A percentile compares a stretch with the other conserved stretches of the same genome.
Conservation (phyloP, 441 rosid species). For the Euphorbia corollata region DNA sequence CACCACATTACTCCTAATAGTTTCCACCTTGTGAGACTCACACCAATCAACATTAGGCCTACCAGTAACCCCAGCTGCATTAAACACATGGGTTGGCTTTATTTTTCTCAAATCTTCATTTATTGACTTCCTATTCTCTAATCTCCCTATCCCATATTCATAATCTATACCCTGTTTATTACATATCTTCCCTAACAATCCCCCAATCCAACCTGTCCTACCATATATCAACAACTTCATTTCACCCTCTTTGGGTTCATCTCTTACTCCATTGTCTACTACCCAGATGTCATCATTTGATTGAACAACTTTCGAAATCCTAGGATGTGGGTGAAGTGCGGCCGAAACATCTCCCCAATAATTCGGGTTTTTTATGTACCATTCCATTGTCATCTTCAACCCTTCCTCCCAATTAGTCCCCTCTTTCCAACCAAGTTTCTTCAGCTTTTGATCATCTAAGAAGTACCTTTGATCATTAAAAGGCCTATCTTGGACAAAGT, state of each 20-base stretch:
- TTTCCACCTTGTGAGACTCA: slow-evolving; percentile 83
- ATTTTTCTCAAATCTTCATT: slow-evolving; percentile 11
- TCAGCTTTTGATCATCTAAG: slow-evolving; percentile 8
- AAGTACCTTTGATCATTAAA: slow-evolving; percentile 11
- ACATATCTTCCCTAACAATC: slow-evolving; percentile 70
- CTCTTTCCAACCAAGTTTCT: slow-evolving; percentile 5
- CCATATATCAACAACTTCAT: slow-evolving; percentile 82
- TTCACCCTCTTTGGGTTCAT: neutral
- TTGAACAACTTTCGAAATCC: neutral
- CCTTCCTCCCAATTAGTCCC: slow-evolving; percentile 6
- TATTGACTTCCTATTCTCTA: slow-evolving; percentile 23
- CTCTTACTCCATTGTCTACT: neutral
- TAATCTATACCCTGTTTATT: slow-evolving; percentile 49
- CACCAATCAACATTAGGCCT: slow-evolving; percentile 96
- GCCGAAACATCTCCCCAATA: slow-evolving; percentile 10
- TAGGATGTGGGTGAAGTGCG: slow-evolving; percentile 8
- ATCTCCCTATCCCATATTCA: slow-evolving; percentile 14
- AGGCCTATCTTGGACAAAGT: slow-evolving; percentile 9
- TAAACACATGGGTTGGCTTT: slow-evolving; percentile 69
- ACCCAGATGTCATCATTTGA: neutral
- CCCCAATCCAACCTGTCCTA: slow-evolving; percentile 93
- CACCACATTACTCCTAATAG: slow-evolving; percentile 69
- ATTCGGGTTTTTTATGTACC: neutral
- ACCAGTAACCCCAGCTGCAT: slow-evolving; percentile 92
- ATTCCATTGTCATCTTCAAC: slow-evolving; percentile 7